Conservation (phyloP, 2,329 filamentous ascomycete genomes). For the Alternaria sp. region DNA sequence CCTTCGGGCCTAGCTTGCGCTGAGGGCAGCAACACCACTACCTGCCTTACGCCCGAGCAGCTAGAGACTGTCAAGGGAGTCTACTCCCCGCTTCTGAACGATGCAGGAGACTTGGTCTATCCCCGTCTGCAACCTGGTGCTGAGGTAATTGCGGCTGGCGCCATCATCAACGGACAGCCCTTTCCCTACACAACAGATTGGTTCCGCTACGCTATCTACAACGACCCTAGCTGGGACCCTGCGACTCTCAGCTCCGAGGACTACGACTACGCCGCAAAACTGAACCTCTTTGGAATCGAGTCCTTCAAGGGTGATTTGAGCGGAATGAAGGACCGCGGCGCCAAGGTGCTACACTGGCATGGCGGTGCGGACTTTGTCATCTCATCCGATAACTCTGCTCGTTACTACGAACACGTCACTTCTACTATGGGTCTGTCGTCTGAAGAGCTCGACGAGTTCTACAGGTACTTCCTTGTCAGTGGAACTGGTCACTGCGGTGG, state of each 20-base stretch:
- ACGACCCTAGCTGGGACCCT: slow-evolving; percentile 53
- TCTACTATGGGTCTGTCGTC: slow-evolving; percentile 50
- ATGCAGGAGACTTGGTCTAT: slow-evolving; percentile 55
- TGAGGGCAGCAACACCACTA: slow-evolving; percentile 37
- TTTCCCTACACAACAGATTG: slow-evolving; percentile 56
- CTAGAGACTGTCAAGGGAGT: slow-evolving; percentile 52
- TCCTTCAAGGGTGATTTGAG: slow-evolving; percentile 52
- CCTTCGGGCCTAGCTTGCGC: slow-evolving; percentile 49
- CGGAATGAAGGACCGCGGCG: slow-evolving; percentile 46
- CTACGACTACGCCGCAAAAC: slow-evolving; percentile 46
- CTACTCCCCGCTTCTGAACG: slow-evolving; percentile 52
- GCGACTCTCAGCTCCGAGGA: slow-evolving; percentile 49
- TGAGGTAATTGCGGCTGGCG: slow-evolving; percentile 48
- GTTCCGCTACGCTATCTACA: slow-evolving; percentile 58
- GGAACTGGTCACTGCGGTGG: slow-evolving; percentile 60
- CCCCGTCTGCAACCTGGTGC: slow-evolving; percentile 59
- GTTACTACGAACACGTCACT: slow-evolving; percentile 58
- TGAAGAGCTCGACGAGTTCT: slow-evolving; percentile 51
- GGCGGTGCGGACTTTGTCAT: slow-evolving; percentile 55
- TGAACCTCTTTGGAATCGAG: slow-evolving; percentile 48
- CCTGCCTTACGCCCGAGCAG: slow-evolving; percentile 55
- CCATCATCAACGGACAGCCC: slow-evolving; percentile 49
- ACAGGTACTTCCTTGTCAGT: slow-evolving; percentile 60
- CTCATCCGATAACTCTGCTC: slow-evolving; percentile 52
- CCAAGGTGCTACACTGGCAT: slow-evolving; percentile 57